These are phyloP conservation scores for Candida ulmi DNA, from an alignment of 805 yeast genomes.

Conservation along the genomic window DNA sequence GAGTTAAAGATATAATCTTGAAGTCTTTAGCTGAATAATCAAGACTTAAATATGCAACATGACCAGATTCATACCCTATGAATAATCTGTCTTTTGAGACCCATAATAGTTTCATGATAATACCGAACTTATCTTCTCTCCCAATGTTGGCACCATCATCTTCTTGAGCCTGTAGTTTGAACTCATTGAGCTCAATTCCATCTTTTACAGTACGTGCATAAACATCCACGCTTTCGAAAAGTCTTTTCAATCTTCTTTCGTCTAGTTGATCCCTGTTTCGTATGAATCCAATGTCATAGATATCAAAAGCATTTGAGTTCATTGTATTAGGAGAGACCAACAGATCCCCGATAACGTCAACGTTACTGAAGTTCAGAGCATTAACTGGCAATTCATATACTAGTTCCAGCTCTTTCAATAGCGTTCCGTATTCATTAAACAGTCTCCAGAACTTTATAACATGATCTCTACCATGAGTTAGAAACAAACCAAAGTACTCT, in stretches of 20 bases:
- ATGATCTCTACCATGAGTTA: conserved; percentile 70
- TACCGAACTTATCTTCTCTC: conserved; percentile 44
- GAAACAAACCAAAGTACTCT: conserved; percentile 33
- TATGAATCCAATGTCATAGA: conserved; percentile 38
- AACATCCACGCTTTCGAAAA: conserved; percentile 20
- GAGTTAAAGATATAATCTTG: conserved; percentile 10
- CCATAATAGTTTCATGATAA: conserved; percentile 55
- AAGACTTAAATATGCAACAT: conserved; percentile 32
- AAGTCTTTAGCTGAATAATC: conserved; percentile 3
- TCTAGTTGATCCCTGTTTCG: conserved; percentile 5
- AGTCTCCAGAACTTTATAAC: conserved; percentile 41
- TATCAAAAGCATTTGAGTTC: conserved; percentile 59
- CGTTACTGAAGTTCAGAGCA: conserved; percentile 65
- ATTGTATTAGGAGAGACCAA: conserved; percentile 58
- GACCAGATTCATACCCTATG: conserved; percentile 77
- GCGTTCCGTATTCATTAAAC: conserved; percentile 8
- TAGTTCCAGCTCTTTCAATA: conserved; percentile 11
- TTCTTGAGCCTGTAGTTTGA: conserved; percentile 6
- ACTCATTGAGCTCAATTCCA: conserved; percentile 15
- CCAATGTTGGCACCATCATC: conserved; percentile 7
- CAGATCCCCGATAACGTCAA: conserved; percentile 33
- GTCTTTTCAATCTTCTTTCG: conserved; percentile 17
- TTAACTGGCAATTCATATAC: conserved; percentile 60
- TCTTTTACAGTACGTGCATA: conserved; percentile 8
- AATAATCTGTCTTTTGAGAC: conserved; percentile 26